Percentiles rank a stretch among this genome's conserved stretches.
Conservation (phyloP, 2,329 filamentous ascomycete species). For the Cyphellophora attinorum region DNA sequence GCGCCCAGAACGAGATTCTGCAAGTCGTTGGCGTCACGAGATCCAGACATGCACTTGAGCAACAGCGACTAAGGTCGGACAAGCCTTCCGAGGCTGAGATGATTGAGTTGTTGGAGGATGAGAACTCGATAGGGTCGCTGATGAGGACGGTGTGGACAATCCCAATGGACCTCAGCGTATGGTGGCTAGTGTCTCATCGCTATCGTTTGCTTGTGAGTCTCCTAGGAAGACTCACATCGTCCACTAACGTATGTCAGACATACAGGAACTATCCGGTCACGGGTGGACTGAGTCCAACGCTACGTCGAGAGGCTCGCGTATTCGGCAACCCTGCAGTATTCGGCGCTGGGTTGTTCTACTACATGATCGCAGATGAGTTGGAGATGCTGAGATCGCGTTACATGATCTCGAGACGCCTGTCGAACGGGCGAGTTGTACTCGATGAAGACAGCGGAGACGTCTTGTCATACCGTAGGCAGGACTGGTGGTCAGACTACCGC, state of each 20-base stretch:
- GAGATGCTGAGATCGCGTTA: conserved; percentile 7
- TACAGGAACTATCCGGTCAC: too few relatives aligned
- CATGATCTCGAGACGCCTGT: conserved; percentile 4
- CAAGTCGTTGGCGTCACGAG: conserved; percentile 40
- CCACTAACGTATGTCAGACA: too few relatives aligned
- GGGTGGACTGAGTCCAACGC: too few relatives aligned
- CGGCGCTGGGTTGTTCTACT: conserved; percentile 28
- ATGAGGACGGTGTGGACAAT: conserved; percentile 3
- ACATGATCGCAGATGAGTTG: conserved; percentile 5
- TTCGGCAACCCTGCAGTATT: conserved; percentile 28
- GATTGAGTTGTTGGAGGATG: conserved; percentile 24
- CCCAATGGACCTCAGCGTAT: conserved; percentile 5
- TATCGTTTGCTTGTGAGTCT: conserved; percentile 23
- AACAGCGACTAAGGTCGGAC: conserved; percentile 7
- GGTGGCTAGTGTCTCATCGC: conserved; percentile 9
- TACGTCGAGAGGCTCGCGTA: too few relatives aligned
- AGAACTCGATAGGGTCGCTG: conserved; percentile 9
- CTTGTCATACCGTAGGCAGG: conserved; percentile 7
- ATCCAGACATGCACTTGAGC: conserved; percentile 28
- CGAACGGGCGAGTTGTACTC: conserved; percentile 19
- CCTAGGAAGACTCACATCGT: conserved; percentile 27
- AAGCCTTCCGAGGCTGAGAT: conserved; percentile 24
- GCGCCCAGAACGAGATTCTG: conserved; percentile 42
- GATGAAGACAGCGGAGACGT: conserved; percentile 22
- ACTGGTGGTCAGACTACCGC: too few relatives aligned